Percentiles rank a stretch among this genome's conserved stretches.
Evolutionary conservation across 1,139 yeast species (phyloP).

Genomic region (Candida pseudoviswanathii): DNA sequence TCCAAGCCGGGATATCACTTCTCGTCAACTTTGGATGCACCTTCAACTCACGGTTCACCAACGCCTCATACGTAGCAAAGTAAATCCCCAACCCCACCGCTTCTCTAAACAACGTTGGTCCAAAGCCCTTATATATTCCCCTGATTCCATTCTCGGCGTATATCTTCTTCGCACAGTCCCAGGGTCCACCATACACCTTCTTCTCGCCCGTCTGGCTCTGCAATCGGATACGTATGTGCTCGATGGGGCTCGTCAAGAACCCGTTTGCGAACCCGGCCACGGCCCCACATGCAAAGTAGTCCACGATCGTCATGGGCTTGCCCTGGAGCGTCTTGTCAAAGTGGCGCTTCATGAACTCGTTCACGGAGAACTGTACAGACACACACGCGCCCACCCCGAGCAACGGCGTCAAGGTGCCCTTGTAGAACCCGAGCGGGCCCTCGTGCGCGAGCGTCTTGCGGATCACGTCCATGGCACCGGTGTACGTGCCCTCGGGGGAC

Average conservation of each 20-base stretch:
- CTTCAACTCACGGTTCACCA: conserved; percentile 64
- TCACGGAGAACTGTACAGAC: conserved; percentile 79
- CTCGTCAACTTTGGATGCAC: conserved; percentile 43
- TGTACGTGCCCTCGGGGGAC: conserved; percentile 75
- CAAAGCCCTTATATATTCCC: conserved; percentile 75
- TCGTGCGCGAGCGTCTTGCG: conserved; percentile 69
- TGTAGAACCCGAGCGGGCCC: conserved; percentile 81
- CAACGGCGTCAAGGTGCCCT: conserved; percentile 83
- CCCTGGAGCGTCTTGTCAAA: conserved; percentile 49
- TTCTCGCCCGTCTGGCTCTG: conserved; percentile 73
- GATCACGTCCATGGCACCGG: conserved; percentile 77
- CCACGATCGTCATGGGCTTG: conserved; percentile 46
- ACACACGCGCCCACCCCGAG: conserved; percentile 95
- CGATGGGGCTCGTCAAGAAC: conserved; percentile 86
- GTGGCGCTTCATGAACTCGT: conserved; percentile 87
- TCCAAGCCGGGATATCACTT: conserved; percentile 80
- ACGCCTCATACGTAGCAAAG: conserved; percentile 85
- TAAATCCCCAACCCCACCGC: conserved; percentile 87
- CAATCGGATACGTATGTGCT: conserved; percentile 86
- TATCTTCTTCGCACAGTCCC: conserved; percentile 71
- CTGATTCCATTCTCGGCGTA: conserved; percentile 52
- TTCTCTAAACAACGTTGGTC: conserved; percentile 82
- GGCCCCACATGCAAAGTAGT: conserved; percentile 79
- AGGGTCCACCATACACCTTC: conserved; percentile 66
- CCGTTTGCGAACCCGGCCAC: conserved; percentile 91